Conservation (phyloP, 768 basidiomycete species). For the Leccinum boreale region DNA sequence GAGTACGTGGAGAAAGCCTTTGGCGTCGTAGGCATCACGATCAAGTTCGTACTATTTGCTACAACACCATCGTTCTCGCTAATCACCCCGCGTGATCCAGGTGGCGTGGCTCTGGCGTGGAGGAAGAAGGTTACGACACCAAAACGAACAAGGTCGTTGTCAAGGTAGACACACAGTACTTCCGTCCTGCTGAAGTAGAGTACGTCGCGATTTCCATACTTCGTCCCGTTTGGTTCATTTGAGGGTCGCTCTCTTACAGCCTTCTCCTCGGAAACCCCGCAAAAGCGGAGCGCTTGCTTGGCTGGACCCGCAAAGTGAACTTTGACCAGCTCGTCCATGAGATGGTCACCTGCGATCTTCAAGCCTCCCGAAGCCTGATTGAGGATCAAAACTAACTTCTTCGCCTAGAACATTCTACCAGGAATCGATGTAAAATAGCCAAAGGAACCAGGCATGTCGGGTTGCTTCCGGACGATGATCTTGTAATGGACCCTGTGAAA, state of each 20-base stretch:
- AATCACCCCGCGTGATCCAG: constrained; percentile 33
- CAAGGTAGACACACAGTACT: constrained; percentile 84
- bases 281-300: constrained; percentile 85
- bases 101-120: constrained; percentile 74
- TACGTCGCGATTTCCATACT: constrained; percentile 38
- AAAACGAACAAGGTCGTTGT: constrained; percentile 73
- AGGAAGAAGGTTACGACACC: constrained; percentile 73
- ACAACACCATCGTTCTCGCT: not conserved
- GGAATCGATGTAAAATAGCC: not conserved
- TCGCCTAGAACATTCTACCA: not conserved
- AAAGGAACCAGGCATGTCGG: not conserved
- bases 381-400: constrained; percentile 78
- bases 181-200: constrained; percentile 96
- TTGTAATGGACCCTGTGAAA: constrained; percentile 4
- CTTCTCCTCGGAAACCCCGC: constrained; percentile 83
- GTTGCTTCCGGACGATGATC: not conserved
- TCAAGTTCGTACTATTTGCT: constrained; percentile 46
- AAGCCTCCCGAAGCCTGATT: constrained; percentile 66
- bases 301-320: constrained; percentile 85
- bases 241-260: constrained; percentile 34
- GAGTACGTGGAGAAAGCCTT: constrained; percentile 93
- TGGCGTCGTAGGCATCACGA: constrained; percentile 55
- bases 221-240: not conserved
- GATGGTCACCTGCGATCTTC: constrained; percentile 86
- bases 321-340: constrained; percentile 86